Conservation (phyloP, 106 monocot genomes). For the Hemerocallis citrina region DNA sequence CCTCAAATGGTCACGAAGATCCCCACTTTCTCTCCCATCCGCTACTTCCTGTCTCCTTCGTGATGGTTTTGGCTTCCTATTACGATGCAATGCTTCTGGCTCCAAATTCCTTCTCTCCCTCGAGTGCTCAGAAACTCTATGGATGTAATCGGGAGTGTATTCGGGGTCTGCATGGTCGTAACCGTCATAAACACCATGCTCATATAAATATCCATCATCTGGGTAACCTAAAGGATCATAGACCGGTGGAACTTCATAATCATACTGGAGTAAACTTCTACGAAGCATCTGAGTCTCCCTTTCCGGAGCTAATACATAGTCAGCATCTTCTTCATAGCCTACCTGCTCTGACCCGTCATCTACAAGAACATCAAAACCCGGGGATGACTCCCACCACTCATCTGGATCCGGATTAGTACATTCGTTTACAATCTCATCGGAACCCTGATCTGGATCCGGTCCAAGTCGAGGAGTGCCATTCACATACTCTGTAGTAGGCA, state of each 20-base stretch:
- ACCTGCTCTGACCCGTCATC: constrained; percentile 34
- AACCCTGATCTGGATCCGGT: constrained; percentile 21
- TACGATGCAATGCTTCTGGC: not conserved
- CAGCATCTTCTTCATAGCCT: constrained; percentile 29
- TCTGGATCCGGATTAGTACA: constrained; percentile 19
- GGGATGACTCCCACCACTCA: constrained; percentile 42
- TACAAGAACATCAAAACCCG: constrained; percentile 56
- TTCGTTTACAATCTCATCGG: constrained; percentile 21
- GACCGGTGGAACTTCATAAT: constrained; percentile 15
- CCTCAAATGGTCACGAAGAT: constrained; percentile 34
- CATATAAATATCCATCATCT: constrained; percentile 11
- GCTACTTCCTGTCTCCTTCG: constrained; percentile 1
- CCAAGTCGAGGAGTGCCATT: constrained; percentile 9
- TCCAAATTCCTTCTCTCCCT: constrained; percentile 25
- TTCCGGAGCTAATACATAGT: constrained; percentile 22
- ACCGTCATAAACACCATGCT: constrained; percentile 12
- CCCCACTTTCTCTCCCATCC: constrained; percentile 8
- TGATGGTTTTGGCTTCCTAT: constrained; percentile 7
- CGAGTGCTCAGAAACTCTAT: not conserved
- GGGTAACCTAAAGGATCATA: constrained; percentile 20
- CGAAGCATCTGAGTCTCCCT: constrained; percentile 18
- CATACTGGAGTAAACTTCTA: constrained; percentile 15
- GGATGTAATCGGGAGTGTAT: constrained; percentile 17
- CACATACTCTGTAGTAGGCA: constrained; percentile 1
- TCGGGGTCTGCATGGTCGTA: constrained; percentile 15